phyloP scores from a whole-genome alignment of 352 stramenopile genomes.

The Pythium dissimile region DNA sequence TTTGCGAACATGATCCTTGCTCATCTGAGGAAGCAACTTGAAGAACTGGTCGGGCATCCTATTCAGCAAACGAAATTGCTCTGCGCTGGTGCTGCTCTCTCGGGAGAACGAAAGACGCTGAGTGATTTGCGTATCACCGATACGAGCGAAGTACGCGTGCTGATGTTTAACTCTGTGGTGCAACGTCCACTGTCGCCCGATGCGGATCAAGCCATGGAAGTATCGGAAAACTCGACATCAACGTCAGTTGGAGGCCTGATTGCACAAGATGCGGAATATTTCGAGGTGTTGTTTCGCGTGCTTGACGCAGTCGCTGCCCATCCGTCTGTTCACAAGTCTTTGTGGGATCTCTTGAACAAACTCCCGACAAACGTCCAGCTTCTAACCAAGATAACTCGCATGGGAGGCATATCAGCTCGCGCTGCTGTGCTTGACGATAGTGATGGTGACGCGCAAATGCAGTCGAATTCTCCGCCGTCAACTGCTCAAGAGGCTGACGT shows the following conservation, averaged over 20 bases:
- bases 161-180: conserved; percentile 83
- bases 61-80: conserved; percentile 84
- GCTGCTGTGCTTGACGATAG: conserved; percentile 27
- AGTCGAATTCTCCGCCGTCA: conserved; percentile 4
- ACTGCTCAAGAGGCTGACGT: not conserved
- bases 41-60: conserved; percentile 64
- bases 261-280: conserved; percentile 63
- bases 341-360: conserved; percentile 83
- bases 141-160: conserved; percentile 65
- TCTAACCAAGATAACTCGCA: conserved; percentile 55
- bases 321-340: conserved; percentile 49
- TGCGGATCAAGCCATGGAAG: conserved; percentile 17
- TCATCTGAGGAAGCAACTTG: conserved; percentile 70
- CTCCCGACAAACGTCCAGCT: conserved; percentile 74
- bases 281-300: conserved; percentile 81
- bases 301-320: conserved; percentile 62
- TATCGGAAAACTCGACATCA: not conserved
- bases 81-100: conserved; percentile 55
- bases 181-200: conserved; percentile 35
- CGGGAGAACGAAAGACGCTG: conserved; percentile 78
- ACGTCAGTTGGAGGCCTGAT: conserved; percentile 56
- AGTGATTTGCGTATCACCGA: conserved; percentile 77
- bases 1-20: conserved; percentile 80
- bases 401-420: conserved; percentile 28
- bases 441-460: conserved; percentile 33